Percentiles rank a stretch among this genome's conserved stretches.
phyloP scores from a whole-genome alignment of 2,329 filamentous ascomycete species.

The Fusarium aywerte region DNA sequence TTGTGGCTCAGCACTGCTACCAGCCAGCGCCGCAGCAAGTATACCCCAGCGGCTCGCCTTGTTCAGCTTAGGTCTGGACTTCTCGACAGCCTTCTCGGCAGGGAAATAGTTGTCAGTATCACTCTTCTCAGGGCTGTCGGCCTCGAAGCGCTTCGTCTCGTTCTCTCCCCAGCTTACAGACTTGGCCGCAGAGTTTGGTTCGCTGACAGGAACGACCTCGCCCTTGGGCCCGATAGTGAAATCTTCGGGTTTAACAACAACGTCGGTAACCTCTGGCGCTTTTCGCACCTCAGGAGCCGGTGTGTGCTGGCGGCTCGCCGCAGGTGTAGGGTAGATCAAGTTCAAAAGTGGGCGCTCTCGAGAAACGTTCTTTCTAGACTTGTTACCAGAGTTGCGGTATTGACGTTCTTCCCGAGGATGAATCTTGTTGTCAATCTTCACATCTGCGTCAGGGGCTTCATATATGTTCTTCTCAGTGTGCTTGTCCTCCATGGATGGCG shows the following conservation, averaged over 20 bases:
- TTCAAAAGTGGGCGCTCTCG: constrained; percentile 69
- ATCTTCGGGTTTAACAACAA: constrained; percentile 46
- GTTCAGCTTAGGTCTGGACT: constrained; percentile 50
- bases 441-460: constrained; percentile 71
- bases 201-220: constrained; percentile 53
- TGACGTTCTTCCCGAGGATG: constrained; percentile 61
- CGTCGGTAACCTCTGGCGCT: constrained; percentile 26
- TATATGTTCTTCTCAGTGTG: constrained; percentile 61
- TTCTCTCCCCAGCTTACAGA: constrained; percentile 73
- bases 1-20: constrained; percentile 53
- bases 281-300: constrained; percentile 51
- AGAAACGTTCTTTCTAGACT: constrained; percentile 59
- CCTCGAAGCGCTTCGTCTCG: constrained; percentile 71
- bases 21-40: constrained; percentile 62
- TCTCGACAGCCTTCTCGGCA: constrained; percentile 41
- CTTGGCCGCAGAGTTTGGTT: constrained; percentile 55
- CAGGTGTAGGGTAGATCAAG: constrained; percentile 69
- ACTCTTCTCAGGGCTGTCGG: constrained; percentile 64
- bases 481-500: constrained; percentile 61
- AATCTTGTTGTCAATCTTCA: constrained; percentile 69
- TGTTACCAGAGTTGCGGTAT: constrained; percentile 47
- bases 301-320: constrained; percentile 55
- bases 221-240: constrained; percentile 55
- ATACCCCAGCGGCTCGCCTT: constrained; percentile 63
- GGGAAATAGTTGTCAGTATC: constrained; percentile 48